Evolutionary conservation across 1,284 basidiomycete species (phyloP), one percentile per base, ranked within the genome.

Genomic region (Amylostereum areolatum): DNA sequence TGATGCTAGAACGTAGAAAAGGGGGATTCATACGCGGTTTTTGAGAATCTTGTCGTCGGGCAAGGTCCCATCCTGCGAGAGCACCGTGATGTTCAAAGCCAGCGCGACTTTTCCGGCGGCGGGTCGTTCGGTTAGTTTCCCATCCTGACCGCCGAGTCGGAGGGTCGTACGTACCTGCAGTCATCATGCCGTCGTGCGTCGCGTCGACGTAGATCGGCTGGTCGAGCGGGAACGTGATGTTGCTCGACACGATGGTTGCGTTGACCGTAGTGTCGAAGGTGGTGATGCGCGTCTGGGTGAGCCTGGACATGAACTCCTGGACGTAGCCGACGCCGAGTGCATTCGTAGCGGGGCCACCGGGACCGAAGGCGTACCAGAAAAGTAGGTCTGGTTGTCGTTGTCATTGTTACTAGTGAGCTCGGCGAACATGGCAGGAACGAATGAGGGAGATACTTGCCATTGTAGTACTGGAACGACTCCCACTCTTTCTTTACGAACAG

Each of bases 401-500:
- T 31, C 24, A 42, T 31, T 8, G 4, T 10, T 10, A 24, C 35
- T 24, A 43, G 9, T 30, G 33, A 12, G 11, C 34, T 11, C 31
- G 18, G 34, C 39, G 31, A n/a, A 29, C 27, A 45, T 28, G 11
- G 5, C 18, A 12, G 2, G n/a, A n/a, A n/a, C n/a, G n/a, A n/a
- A n/a, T n/a, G n/a, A 8, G 4, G 25, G 32, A 5, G 11, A 8
- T 6, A 9, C 10, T 44, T 33, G 76, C 71, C 75, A 25, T 59
- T 58, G 25, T 62, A 60, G 59, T 85, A 84, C 52, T 81, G 77
- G 58, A 75, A 86, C 0, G 78, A 77, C 52, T 74, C 69, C 80
- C 82, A 86, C 60, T 86, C 84, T 45, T 79, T 72, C 54, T 81
- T 70, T 11, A 80, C 85, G 62, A 85, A 85, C 4, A 85, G 61